phyloP scores from a whole-genome alignment of 192 early-diverging fungal genomes.

The Entomortierella parvispora region DNA sequence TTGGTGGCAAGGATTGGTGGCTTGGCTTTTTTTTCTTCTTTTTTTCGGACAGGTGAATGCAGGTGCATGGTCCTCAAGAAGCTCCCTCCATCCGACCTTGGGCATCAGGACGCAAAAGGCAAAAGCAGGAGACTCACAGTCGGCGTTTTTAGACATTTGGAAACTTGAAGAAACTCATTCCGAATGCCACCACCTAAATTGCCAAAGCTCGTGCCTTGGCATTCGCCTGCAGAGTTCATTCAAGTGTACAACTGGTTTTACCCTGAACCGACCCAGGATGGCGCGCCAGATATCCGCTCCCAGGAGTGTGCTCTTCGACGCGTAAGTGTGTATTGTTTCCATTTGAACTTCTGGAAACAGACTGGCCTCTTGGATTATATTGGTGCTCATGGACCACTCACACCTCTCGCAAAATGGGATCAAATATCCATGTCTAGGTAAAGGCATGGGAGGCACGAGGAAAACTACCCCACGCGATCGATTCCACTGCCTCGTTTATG shows the following conservation, averaged over 20 bases:
- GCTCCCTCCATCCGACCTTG: too few species aligned
- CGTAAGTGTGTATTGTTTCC: slow-evolving; percentile 21
- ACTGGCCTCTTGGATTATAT: neutral
- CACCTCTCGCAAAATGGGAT: too few species aligned
- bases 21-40: too few species aligned
- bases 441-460: slow-evolving; percentile 78
- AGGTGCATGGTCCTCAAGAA: too few species aligned
- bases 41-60: too few species aligned
- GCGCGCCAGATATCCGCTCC: slow-evolving; percentile 35
- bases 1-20: too few species aligned
- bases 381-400: neutral
- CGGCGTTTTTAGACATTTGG: too few species aligned
- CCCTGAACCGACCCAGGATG: slow-evolving; percentile 21
- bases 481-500: slow-evolving; percentile 70
- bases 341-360: neutral
- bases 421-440: too few species aligned
- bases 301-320: slow-evolving; percentile 45
- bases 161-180: too few species aligned
- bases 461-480: slow-evolving; percentile 74
- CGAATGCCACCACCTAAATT: slow-evolving; percentile 33
- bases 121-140: too few species aligned
- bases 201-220: slow-evolving; percentile 51
- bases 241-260: slow-evolving; percentile 48
- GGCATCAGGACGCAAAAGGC: too few species aligned
- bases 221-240: slow-evolving; percentile 49